Evolutionary conservation across 371 early-diverging fungal genomes (phyloP).

Genomic region (Apophysomyces variabilis): DNA sequence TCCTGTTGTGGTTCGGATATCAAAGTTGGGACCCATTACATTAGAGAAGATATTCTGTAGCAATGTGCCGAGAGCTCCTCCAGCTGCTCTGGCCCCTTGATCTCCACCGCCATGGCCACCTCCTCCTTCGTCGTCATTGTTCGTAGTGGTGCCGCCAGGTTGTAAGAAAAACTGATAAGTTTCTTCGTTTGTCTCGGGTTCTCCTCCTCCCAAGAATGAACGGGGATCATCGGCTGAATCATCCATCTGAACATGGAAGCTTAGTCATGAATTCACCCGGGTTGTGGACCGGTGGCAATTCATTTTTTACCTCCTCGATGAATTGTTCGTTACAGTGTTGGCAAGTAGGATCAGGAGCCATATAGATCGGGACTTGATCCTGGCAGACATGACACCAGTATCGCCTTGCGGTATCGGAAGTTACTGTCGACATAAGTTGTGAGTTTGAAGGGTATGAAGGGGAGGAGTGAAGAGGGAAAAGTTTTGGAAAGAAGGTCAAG

Average conservation of each 20-base stretch:
- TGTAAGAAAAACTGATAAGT: constrained; percentile 15
- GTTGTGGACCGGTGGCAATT: background rate
- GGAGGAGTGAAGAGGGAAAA: background rate
- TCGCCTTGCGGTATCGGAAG: constrained; percentile 28
- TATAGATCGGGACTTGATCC: constrained; percentile 45
- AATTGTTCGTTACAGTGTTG: constrained; percentile 68
- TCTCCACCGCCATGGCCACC: constrained; percentile 1
- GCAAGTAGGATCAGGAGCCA: constrained; percentile 66
- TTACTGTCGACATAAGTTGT: constrained; percentile 15
- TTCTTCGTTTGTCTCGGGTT: constrained; percentile 17
- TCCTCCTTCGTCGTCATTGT: constrained; percentile 7
- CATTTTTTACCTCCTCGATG: constrained; percentile 61
- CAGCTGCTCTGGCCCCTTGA: constrained; percentile 1
- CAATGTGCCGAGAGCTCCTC: constrained; percentile 26
- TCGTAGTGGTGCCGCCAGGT: background rate
- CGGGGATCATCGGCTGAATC: constrained; percentile 24
- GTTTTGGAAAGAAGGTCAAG: background rate
- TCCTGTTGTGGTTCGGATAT: constrained; percentile 3
- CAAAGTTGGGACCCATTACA: constrained; percentile 22
- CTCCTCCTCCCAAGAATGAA: constrained; percentile 13
- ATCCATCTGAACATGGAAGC: constrained; percentile 17
- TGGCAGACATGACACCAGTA: constrained; percentile 53
- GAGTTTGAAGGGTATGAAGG: constrained; percentile 1
- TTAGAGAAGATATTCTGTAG: constrained; percentile 31
- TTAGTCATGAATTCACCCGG: background rate